Evolutionary conservation across 2,329 filamentous ascomycete species (phyloP).

Genomic region (Colletotrichum chlorophyti): DNA sequence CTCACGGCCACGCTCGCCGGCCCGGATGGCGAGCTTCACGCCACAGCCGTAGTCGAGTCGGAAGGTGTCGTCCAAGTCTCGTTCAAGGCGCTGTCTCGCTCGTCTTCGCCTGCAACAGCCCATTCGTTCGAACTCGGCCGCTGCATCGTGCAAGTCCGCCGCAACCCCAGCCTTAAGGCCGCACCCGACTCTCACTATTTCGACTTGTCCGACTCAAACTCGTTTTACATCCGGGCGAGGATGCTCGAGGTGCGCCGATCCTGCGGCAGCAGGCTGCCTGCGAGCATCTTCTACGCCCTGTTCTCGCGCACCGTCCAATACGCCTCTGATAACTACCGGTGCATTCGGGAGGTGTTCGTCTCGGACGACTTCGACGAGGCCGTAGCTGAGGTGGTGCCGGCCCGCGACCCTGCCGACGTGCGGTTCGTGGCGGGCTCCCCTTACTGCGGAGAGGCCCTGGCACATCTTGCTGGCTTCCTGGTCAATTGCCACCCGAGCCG

Average conservation of each 20-base stretch:
- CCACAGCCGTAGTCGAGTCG: background rate
- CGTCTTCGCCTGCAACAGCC: background rate
- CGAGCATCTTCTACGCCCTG: slow-evolving; percentile 2
- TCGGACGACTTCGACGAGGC: slow-evolving; percentile 7
- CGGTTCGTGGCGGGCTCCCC: background rate
- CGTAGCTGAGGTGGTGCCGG: background rate
- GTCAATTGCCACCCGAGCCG: background rate
- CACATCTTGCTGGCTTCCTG: slow-evolving; percentile 1
- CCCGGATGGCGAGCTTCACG: background rate
- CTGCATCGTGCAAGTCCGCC: background rate
- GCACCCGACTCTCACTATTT: background rate
- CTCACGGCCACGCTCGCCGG: background rate
- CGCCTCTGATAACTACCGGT: background rate
- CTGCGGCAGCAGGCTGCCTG: background rate
- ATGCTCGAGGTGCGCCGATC: background rate
- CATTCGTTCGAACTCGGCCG: background rate
- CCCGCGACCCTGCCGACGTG: background rate
- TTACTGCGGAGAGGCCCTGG: background rate
- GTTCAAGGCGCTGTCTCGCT: background rate
- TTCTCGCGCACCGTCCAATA: slow-evolving; percentile 2
- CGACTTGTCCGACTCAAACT: background rate
- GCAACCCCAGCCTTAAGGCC: background rate
- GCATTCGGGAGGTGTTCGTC: background rate
- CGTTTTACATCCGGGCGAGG: background rate
- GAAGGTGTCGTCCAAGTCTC: background rate